A percentile compares a stretch with the other conserved stretches of the same genome.
phyloP scores from a whole-genome alignment of 2,329 filamentous ascomycete genomes.

The Aspergillus viridinutans region DNA sequence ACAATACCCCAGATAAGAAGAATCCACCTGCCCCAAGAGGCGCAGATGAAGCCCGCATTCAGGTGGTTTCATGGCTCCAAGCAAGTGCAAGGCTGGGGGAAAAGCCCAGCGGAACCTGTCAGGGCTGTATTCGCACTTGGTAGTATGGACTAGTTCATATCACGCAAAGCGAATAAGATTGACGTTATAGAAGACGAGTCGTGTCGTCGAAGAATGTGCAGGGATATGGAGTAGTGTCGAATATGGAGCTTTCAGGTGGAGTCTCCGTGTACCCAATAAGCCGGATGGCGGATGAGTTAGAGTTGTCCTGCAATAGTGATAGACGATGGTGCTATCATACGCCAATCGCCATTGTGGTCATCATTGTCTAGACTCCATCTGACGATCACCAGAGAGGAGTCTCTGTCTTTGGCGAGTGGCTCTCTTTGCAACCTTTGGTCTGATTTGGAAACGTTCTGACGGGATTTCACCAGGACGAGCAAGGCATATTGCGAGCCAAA shows the following conservation, averaged over 20 bases:
- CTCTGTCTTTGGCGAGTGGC: too few species aligned
- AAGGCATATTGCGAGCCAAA: not conserved
- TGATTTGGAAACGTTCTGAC: not conserved
- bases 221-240: constrained; percentile 1
- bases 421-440: too few species aligned
- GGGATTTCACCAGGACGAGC: not conserved
- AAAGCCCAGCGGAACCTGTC: too few species aligned
- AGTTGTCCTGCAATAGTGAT: not conserved
- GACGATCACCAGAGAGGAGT: not conserved
- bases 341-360: not conserved
- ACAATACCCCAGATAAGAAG: not conserved
- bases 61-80: too few species aligned
- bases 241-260: not conserved
- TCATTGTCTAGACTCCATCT: not conserved
- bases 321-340: not conserved
- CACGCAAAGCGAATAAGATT: constrained; percentile 18
- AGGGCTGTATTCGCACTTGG: not conserved
- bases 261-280: not conserved
- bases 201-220: not conserved
- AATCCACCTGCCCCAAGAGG: not conserved
- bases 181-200: constrained; percentile 21
- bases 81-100: too few species aligned
- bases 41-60: not conserved
- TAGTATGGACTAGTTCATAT: constrained; percentile 3
- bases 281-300: not conserved